phyloP scores from a whole-genome alignment of 2,329 filamentous ascomycete genomes.

The Alternaria sp. region DNA sequence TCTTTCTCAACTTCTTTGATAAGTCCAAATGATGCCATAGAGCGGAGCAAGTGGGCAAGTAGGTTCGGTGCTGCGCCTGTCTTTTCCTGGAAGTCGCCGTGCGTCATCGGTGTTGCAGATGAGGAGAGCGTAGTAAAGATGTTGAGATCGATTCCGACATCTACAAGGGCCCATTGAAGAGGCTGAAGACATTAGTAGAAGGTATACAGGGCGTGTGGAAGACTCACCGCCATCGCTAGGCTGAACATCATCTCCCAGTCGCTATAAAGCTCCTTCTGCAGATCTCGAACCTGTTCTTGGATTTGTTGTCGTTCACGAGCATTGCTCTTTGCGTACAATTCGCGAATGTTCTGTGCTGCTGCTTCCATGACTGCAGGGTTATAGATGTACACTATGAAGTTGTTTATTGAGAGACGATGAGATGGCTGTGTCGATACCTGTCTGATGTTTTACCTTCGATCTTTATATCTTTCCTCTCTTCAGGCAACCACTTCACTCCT shows the following conservation, averaged over 20 bases:
- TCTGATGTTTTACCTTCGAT: background rate
- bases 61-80: constrained; percentile 39
- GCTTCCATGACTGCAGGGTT: constrained; percentile 29
- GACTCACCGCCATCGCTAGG: constrained; percentile 1
- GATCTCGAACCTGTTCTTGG: constrained; percentile 36
- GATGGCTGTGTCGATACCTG: background rate
- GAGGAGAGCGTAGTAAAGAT: background rate
- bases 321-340: constrained; percentile 27
- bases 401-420: background rate
- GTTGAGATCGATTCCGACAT: background rate
- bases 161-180: background rate
- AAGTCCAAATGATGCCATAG: constrained; percentile 38
- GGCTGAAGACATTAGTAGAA: background rate
- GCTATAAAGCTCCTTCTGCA: constrained; percentile 36
- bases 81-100: constrained; percentile 29
- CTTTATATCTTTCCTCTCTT: background rate
- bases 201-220: background rate
- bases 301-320: constrained; percentile 31
- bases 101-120: constrained; percentile 16
- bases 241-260: constrained; percentile 37
- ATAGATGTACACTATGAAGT: background rate
- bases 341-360: constrained; percentile 31
- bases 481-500: no score
- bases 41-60: constrained; percentile 45
- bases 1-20: constrained; percentile 41